Base-by-base conservation (phyloP, 768 basidiomycete species). In the Nidularia pulvinata region DNA sequence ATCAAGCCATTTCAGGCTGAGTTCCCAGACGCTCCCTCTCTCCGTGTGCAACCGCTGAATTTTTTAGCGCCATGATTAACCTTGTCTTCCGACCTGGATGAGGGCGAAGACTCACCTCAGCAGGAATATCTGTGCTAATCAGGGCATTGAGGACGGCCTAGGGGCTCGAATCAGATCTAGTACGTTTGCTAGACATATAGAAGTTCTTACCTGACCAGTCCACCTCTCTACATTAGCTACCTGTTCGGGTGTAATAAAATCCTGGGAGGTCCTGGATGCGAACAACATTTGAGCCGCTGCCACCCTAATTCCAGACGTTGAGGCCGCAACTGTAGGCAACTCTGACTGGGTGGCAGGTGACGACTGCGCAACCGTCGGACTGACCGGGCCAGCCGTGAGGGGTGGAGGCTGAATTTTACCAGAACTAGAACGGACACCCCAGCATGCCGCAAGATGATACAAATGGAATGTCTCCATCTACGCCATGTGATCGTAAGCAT, bases 401-500 rank as follows among this genome's bases (percentile, higher is more conserved):
- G 83, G 81, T 30, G 80, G 71, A 46, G 66, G 51, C 6, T 56
- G 58, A 43, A 61, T 58, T 49, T 59, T 63, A 44, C 57, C 55
- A 7, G 57, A 49, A 14, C 63, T 48, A 25, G 61, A 67, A 51
- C 68, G 69, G 50, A 70, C 70, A 49, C 64, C 72, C 88, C 89
- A 91, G 59, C 84, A 86, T 19, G 79, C 76, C 2, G 91, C 90
- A 11, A 93, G 81, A 67, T 93, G 91, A 61, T 85, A 83, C 47
- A 93, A 69, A 70, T 91, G 91, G 65, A 89, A 89, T 0, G 89
- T 91, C 65, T 92, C 89, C 91, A 93, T 93, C 91, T 93, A 54
- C 35, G 48, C 33, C 45, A 51, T 30, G 11, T 50, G 50, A 44
- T 50, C 44, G 55, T 52, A 46, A 49, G 49, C 51, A 48, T 39